phyloP scores from a whole-genome alignment of 2,329 filamentous ascomycete genomes.

The Samsoniella hepiali region DNA sequence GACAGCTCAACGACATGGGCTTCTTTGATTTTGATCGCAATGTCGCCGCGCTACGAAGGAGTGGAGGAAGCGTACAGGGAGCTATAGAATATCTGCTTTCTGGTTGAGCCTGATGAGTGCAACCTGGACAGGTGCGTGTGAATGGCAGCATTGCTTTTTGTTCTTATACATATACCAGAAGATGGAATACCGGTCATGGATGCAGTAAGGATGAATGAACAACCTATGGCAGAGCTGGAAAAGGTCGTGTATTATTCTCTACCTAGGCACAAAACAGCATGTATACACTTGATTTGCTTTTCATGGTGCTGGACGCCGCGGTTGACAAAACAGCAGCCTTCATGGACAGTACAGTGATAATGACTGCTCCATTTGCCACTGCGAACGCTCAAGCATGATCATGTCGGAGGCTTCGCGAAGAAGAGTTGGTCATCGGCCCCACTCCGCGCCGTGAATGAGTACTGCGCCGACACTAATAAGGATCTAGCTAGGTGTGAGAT shows the following conservation, averaged over 20 bases:
- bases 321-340: not conserved
- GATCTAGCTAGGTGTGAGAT: not conserved
- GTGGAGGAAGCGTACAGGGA: slow-evolving; percentile 91
- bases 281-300: slow-evolving; percentile 15
- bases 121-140: not conserved
- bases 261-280: slow-evolving; percentile 17
- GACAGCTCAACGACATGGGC: slow-evolving; percentile 97
- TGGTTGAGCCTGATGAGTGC: not conserved
- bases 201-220: slow-evolving; percentile 5
- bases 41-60: slow-evolving; percentile 79
- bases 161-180: slow-evolving; percentile 17
- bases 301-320: not conserved
- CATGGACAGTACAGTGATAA: not conserved
- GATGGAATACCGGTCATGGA: not conserved
- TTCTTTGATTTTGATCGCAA: slow-evolving; percentile 97
- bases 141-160: slow-evolving; percentile 5
- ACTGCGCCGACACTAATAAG: not conserved
- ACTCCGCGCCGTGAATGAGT: not conserved
- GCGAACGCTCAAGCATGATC: no score
- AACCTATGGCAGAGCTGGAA: not conserved
- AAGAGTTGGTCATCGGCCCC: not conserved
- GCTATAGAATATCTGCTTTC: slow-evolving; percentile 71
- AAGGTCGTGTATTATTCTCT: slow-evolving; percentile 13
- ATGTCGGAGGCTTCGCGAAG: not conserved
- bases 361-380: no score